These are phyloP conservation scores for Colletotrichum sublineola DNA, from an alignment of 2,329 filamentous ascomycete species.

Conservation along the genomic window DNA sequence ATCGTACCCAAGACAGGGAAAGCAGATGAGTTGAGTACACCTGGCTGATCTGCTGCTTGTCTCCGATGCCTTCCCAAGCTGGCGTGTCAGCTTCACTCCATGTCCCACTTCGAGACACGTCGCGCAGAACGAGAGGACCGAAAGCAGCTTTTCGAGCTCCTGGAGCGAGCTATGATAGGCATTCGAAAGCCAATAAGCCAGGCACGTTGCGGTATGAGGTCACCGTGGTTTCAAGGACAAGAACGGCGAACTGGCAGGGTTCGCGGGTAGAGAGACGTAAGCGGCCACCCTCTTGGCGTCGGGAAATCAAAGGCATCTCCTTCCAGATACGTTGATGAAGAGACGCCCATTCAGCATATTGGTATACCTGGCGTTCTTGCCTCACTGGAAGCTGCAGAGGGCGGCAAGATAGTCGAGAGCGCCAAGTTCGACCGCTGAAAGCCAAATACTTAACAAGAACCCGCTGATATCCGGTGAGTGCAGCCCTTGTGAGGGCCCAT, in stretches of 20 bases:
- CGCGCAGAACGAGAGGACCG: conserved; percentile 1
- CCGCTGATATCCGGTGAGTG: conserved; percentile 14
- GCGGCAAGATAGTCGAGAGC: conserved; percentile 18
- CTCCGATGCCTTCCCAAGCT: conserved; percentile 10
- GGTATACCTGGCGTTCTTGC: conserved; percentile 42
- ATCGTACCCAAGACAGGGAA: conserved; percentile 49
- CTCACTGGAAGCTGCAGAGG: conserved; percentile 44
- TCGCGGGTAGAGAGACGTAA: conserved; percentile 48
- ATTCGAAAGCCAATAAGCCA: conserved; percentile 46
- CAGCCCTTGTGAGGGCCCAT: neutral
- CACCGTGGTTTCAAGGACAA: conserved; percentile 45
- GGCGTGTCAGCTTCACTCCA: neutral
- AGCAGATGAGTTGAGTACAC: conserved; percentile 42
- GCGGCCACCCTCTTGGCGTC: conserved; percentile 15
- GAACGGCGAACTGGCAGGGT: conserved; percentile 45
- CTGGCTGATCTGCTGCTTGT: neutral
- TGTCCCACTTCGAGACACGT: conserved; percentile 21
- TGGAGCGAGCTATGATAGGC: conserved; percentile 43
- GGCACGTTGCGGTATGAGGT: conserved; percentile 46
- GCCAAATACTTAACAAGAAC: conserved; percentile 8
- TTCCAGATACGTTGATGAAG: conserved; percentile 46
- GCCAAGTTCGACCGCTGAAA: conserved; percentile 22
- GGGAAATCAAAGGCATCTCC: conserved; percentile 16
- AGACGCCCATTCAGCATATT: conserved; percentile 45
- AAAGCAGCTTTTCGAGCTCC: conserved; percentile 46